Evolutionary conservation across 768 basidiomycete species (phyloP).

Genomic region (Lentinula edodes): DNA sequence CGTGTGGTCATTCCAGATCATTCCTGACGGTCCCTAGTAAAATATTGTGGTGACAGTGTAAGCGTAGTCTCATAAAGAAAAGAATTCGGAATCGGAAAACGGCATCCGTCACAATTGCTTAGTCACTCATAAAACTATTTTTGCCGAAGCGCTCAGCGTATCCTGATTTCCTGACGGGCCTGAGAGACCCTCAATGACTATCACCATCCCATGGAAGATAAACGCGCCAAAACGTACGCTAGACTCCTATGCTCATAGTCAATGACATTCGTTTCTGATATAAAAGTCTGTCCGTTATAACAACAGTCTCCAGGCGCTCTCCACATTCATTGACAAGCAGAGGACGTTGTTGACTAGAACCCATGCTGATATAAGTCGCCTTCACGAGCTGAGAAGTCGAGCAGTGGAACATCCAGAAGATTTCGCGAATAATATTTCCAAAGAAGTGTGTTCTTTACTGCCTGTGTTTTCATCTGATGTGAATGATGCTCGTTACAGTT

Average conservation of each 20-base stretch:
- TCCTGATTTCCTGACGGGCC: background rate
- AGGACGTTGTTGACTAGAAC: constrained; percentile 5
- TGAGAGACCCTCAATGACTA: constrained; percentile 7
- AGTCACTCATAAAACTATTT: background rate
- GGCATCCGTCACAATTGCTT: background rate
- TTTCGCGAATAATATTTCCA: constrained; percentile 24
- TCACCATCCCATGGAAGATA: constrained; percentile 5
- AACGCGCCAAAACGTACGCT: constrained; percentile 8
- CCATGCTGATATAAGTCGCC: constrained; percentile 17
- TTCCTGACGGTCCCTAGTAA: too few species aligned
- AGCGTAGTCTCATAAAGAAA: too few species aligned
- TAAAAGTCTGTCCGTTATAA: background rate
- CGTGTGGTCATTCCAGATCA: too few species aligned
- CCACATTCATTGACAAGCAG: constrained; percentile 6
- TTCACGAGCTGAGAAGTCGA: constrained; percentile 40
- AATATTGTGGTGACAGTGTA: too few species aligned
- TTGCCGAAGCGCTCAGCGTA: background rate
- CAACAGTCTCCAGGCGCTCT: constrained; percentile 5
- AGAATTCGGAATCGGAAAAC: too few species aligned
- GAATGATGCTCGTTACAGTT: constrained; percentile 20
- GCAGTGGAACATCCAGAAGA: constrained; percentile 27
- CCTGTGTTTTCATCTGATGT: background rate
- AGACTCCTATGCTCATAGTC: background rate
- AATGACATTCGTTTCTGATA: background rate
- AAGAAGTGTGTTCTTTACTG: constrained; percentile 23